Conservation (phyloP, 495 filamentous ascomycete species). For the Chaetomium fimeti region DNA sequence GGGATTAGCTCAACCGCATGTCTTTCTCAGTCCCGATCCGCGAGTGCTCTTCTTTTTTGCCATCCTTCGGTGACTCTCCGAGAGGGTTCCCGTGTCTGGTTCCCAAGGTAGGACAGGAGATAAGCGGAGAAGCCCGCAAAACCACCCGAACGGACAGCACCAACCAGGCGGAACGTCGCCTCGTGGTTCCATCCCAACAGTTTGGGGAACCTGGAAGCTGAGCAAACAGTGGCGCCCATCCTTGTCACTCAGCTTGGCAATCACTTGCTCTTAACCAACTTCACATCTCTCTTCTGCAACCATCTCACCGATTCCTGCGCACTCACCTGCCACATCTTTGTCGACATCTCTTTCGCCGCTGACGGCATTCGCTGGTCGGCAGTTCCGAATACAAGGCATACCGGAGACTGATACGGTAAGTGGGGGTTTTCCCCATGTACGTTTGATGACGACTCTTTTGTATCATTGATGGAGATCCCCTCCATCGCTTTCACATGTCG, state of each 20-base stretch:
- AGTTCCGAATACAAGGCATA: neutral
- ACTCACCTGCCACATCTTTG: constrained; percentile 23
- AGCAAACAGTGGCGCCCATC: neutral
- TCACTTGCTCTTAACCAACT: neutral
- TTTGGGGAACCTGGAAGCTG: neutral
- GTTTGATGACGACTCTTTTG: neutral
- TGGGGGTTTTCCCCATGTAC: neutral
- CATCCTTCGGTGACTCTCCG: neutral
- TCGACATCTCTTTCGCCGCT: constrained; percentile 25
- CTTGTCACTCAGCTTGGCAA: constrained; percentile 9
- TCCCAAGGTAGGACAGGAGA: neutral
- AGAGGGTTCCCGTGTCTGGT: too few species aligned
- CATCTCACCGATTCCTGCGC: constrained; percentile 32
- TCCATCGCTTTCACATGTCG: neutral
- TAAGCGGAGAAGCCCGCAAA: neutral
- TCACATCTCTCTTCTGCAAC: constrained; percentile 8
- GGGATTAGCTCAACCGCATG: neutral
- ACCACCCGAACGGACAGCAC: neutral
- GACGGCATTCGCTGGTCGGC: constrained; percentile 10
- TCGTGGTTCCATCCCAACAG: neutral
- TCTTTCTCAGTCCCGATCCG: neutral
- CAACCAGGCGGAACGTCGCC: neutral
- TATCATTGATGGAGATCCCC: neutral
- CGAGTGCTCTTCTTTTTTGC: neutral
- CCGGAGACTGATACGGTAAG: neutral